These are phyloP conservation scores for Luzula sylvatica DNA, from an alignment of 176 grass and related monocot genomes.

Conservation along the genomic window DNA sequence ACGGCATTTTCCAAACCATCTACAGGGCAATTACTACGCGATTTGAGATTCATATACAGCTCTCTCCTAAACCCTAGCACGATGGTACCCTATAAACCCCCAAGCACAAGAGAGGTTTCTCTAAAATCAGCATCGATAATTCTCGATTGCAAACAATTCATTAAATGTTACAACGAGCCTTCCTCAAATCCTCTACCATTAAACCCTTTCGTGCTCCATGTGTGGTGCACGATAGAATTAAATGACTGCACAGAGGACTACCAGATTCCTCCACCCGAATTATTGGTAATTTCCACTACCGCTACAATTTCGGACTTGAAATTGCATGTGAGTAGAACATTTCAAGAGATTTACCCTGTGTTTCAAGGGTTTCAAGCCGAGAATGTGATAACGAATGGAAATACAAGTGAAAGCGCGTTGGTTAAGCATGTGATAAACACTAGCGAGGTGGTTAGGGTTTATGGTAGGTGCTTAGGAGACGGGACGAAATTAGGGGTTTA, in stretches of 20 bases:
- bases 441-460: conserved; percentile 38
- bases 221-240: conserved; percentile 73
- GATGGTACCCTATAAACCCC: conserved; percentile 55
- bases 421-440: conserved; percentile 52
- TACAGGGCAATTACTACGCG: conserved; percentile 42
- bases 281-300: conserved; percentile 41
- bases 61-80: conserved; percentile 58
- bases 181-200: conserved; percentile 10
- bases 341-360: conserved; percentile 83
- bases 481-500: conserved; percentile 44
- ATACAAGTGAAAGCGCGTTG: conserved; percentile 38
- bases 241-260: conserved; percentile 73
- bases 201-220: conserved; percentile 40
- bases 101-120: conserved; percentile 29
- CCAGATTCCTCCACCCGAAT: conserved; percentile 60
- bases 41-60: conserved; percentile 71
- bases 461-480: conserved; percentile 51
- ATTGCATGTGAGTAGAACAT: conserved; percentile 46
- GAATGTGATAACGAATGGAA: conserved; percentile 44
- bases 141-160: conserved; percentile 89
- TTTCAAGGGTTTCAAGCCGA: conserved; percentile 88
- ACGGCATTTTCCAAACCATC: conserved; percentile 29
- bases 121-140: conserved; percentile 55
- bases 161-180: conserved; percentile 70
- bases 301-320: conserved; percentile 80